Evolutionary conservation across 169 alveolate species (phyloP).

Genomic region (Cryptosporidium meleagridis): DNA sequence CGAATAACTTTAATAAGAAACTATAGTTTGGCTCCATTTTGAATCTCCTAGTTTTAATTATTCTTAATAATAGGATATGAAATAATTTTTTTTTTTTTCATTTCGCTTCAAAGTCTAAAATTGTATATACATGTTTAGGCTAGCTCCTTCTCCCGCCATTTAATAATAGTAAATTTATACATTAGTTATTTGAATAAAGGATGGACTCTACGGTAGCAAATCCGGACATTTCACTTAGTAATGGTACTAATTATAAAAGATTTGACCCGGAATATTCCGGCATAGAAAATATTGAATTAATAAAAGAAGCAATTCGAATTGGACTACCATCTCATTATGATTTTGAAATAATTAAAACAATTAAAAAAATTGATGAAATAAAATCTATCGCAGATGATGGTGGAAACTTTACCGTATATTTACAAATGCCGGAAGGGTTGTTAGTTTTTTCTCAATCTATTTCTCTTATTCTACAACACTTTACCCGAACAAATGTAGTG

Average conservation of each 20-base stretch:
- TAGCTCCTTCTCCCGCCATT: background rate
- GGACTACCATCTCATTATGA: conserved; percentile 94
- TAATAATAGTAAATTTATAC: background rate
- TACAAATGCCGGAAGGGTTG: conserved; percentile 98
- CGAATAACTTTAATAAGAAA: background rate
- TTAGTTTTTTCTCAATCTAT: conserved; percentile 87
- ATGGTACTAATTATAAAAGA: background rate
- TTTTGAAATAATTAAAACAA: conserved; percentile 95
- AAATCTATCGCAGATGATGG: conserved; percentile 75
- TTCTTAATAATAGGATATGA: conserved; percentile 3
- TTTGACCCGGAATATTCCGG: background rate
- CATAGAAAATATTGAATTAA: conserved; percentile 62
- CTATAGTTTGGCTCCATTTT: background rate
- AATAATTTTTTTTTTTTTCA: background rate
- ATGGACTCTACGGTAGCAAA: background rate
- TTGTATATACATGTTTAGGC: background rate
- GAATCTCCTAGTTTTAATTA: background rate
- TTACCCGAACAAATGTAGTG: conserved; percentile 79
- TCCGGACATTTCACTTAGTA: background rate
- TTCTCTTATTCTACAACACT: conserved; percentile 91
- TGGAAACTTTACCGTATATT: conserved; percentile 85
- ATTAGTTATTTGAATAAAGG: background rate
- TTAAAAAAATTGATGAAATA: conserved; percentile 86
- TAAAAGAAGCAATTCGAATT: conserved; percentile 83
- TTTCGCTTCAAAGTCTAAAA: background rate